These are phyloP conservation scores for Talaromyces pinophilus DNA, from an alignment of 2,329 filamentous ascomycete genomes.

Conservation along the genomic window DNA sequence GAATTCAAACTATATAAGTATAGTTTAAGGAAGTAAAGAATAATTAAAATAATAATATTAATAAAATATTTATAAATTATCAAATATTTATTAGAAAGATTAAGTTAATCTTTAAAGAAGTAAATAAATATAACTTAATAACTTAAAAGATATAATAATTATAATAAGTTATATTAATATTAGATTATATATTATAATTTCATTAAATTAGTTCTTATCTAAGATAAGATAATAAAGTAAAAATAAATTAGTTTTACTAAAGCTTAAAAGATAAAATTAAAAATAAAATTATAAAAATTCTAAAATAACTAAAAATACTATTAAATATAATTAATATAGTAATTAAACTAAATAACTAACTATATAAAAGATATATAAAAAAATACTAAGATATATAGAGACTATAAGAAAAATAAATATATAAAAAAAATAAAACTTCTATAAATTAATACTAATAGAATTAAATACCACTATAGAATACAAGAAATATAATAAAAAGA, in stretches of 20 bases:
- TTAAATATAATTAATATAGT: not conserved
- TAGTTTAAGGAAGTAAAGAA: not conserved
- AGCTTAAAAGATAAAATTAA: not conserved
- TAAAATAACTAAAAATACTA: too few relatives aligned
- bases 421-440: not conserved
- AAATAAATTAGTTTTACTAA: not conserved
- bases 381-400: not conserved
- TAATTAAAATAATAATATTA: not conserved
- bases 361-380: not conserved
- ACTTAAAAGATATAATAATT: not conserved
- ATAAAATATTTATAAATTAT: not conserved
- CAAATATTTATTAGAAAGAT: not conserved
- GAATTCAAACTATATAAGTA: not conserved
- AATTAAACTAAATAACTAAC: not conserved
- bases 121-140: not conserved
- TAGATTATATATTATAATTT: not conserved
- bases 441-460: not conserved
- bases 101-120: not conserved
- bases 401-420: not conserved
- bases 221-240: not conserved
- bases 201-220: too few relatives aligned
- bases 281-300: not conserved
- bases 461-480: not conserved
- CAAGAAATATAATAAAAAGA: not conserved
- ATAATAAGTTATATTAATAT: not conserved